Conservation (phyloP, 23 red algal genomes). For the Gracilaria caudata region DNA sequence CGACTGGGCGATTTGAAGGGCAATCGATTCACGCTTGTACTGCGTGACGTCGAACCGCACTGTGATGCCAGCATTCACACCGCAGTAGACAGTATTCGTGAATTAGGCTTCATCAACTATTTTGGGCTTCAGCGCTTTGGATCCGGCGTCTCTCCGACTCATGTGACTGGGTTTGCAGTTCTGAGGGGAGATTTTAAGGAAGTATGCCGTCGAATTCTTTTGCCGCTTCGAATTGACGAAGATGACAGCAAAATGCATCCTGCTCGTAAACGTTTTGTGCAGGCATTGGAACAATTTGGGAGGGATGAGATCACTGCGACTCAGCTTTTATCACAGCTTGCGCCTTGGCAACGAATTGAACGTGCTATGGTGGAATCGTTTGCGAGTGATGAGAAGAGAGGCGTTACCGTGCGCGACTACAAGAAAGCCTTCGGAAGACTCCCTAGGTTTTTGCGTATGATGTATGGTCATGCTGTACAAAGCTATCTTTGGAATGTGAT, state of each 20-base stretch:
- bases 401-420: slow-evolving; percentile 52
- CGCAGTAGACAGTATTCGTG: slow-evolving; percentile 52
- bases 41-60: slow-evolving; percentile 51
- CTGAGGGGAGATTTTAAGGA: slow-evolving; percentile 77
- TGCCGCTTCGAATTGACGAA: slow-evolving; percentile 41
- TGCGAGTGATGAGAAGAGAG: slow-evolving; percentile 38
- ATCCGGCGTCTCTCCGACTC: slow-evolving; percentile 75
- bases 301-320: slow-evolving; percentile 23
- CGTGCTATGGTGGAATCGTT: slow-evolving; percentile 49
- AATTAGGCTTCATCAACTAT: slow-evolving; percentile 97
- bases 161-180: slow-evolving; percentile 84
- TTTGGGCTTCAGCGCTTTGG: slow-evolving; percentile 98
- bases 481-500: slow-evolving; percentile 96
- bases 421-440: slow-evolving; percentile 75
- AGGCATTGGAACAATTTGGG: slow-evolving; percentile 41
- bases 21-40: slow-evolving; percentile 90
- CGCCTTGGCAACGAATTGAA: slow-evolving; percentile 40
- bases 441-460: slow-evolving; percentile 74
- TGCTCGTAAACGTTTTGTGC: slow-evolving; percentile 23
- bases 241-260: slow-evolving; percentile 37
- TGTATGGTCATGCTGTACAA: slow-evolving; percentile 97
- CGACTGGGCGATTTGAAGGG: slow-evolving; percentile 78
- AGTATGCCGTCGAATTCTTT: slow-evolving; percentile 77
- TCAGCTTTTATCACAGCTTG: slow-evolving; percentile 34
- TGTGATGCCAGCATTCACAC: slow-evolving; percentile 16